These are phyloP conservation scores for Trametes villosa DNA, from an alignment of 768 basidiomycete species.

Conservation along the genomic window DNA sequence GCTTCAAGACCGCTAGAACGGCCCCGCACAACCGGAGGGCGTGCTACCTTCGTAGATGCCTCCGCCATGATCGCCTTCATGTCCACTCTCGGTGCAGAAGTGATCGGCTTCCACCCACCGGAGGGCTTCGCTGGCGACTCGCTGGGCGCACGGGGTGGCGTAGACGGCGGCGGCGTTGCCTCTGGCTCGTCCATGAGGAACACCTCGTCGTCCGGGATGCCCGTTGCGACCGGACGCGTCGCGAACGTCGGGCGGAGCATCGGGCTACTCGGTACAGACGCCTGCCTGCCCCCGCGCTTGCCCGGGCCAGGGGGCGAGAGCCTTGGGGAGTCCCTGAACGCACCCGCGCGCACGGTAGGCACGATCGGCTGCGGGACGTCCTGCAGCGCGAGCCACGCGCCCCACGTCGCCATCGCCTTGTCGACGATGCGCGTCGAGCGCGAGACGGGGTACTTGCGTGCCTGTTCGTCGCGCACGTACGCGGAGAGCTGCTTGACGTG, in stretches of 20 bases:
- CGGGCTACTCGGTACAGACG: slow-evolving; percentile 36
- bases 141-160: slow-evolving; percentile 13
- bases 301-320: slow-evolving; percentile 36
- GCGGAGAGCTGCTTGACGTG: slow-evolving; percentile 69
- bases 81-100: slow-evolving; percentile 67
- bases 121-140: slow-evolving; percentile 17
- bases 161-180: slow-evolving; percentile 33
- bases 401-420: slow-evolving; percentile 60
- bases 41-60: slow-evolving; percentile 45
- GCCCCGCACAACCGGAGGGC: neutral
- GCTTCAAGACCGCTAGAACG: neutral
- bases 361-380: slow-evolving; percentile 68
- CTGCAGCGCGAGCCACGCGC: slow-evolving; percentile 70
- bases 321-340: slow-evolving; percentile 34
- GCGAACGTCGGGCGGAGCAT: slow-evolving; percentile 28
- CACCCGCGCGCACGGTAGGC: slow-evolving; percentile 29
- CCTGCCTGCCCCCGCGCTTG: slow-evolving; percentile 27
- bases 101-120: slow-evolving; percentile 38
- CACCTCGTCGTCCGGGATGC: slow-evolving; percentile 59
- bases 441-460: slow-evolving; percentile 65
- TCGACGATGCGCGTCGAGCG: slow-evolving; percentile 58
- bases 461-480: slow-evolving; percentile 63
- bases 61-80: slow-evolving; percentile 90
- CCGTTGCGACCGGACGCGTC: slow-evolving; percentile 23
- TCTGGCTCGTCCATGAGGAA: slow-evolving; percentile 85